These are phyloP conservation scores for Coemansia sp. DNA, from an alignment of 192 early-diverging fungal genomes.

Conservation along the genomic window DNA sequence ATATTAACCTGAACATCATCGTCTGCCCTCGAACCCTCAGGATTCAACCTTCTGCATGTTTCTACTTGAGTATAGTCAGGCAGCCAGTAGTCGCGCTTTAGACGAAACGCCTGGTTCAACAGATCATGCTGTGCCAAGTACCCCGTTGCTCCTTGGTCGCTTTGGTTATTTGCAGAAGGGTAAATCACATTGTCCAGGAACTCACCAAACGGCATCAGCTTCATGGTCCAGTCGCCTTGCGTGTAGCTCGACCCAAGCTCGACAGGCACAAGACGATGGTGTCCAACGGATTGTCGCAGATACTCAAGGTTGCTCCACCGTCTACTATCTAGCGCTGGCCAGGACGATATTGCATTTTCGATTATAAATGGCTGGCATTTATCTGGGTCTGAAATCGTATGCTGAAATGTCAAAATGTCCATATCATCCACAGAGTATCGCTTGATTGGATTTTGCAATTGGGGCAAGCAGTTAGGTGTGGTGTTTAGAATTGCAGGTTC, in stretches of 20 bases:
- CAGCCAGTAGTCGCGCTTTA: conserved; percentile 66
- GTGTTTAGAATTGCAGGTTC: neutral
- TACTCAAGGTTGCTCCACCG: conserved; percentile 67
- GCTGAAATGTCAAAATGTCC: conserved; percentile 17
- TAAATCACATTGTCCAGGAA: conserved; percentile 58
- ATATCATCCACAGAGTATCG: conserved; percentile 6
- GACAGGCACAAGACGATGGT: conserved; percentile 74
- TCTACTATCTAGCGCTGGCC: conserved; percentile 39
- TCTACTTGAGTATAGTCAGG: conserved; percentile 78
- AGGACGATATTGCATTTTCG: conserved; percentile 22
- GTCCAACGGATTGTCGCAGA: conserved; percentile 58
- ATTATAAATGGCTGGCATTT: conserved; percentile 27
- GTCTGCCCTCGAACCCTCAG: neutral
- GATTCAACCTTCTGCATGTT: conserved; percentile 17
- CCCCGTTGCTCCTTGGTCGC: conserved; percentile 12
- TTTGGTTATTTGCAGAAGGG: conserved; percentile 7
- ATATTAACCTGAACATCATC: conserved; percentile 52
- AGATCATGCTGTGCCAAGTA: conserved; percentile 91
- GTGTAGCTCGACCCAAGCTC: conserved; percentile 82
- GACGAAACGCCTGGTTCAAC: conserved; percentile 69
- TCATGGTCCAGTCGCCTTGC: conserved; percentile 72
- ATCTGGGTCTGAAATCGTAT: conserved; percentile 7
- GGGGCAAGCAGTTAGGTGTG: neutral
- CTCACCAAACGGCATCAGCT: conserved; percentile 67
- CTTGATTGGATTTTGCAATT: conserved; percentile 5